Conservation (phyloP, 2,329 filamentous ascomycete genomes). For the Trichoderma guizhouense region DNA sequence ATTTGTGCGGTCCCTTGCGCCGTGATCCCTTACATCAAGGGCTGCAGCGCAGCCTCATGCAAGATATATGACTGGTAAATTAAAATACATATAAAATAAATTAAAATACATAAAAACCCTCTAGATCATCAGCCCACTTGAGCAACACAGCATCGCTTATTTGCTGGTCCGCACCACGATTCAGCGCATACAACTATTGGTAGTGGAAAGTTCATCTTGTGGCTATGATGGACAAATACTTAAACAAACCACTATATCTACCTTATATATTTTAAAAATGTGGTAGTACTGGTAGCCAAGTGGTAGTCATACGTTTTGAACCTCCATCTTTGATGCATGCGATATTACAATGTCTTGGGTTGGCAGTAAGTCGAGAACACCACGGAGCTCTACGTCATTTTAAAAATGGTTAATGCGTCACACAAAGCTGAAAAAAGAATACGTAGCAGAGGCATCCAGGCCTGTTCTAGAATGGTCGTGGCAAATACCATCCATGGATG, state of each 20-base stretch:
- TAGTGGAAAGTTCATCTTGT: background rate
- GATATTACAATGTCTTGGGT: background rate
- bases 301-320: background rate
- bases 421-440: background rate
- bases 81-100: background rate
- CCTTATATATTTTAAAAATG: background rate
- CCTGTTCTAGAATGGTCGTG: background rate
- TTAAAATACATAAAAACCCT: background rate
- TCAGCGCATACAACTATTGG: background rate
- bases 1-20: background rate
- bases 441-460: background rate
- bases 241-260: background rate
- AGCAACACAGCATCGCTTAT: background rate
- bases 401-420: background rate
- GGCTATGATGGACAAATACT: background rate
- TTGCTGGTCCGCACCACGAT: background rate
- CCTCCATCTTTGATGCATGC: background rate
- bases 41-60: background rate
- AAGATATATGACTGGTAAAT: background rate
- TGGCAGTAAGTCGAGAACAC: background rate
- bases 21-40: background rate
- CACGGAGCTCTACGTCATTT: background rate
- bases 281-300: background rate
- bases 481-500: background rate
- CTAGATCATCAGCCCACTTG: background rate